Evolutionary conservation across 768 basidiomycete species (phyloP).

Genomic region (Neoboletus magnificus): DNA sequence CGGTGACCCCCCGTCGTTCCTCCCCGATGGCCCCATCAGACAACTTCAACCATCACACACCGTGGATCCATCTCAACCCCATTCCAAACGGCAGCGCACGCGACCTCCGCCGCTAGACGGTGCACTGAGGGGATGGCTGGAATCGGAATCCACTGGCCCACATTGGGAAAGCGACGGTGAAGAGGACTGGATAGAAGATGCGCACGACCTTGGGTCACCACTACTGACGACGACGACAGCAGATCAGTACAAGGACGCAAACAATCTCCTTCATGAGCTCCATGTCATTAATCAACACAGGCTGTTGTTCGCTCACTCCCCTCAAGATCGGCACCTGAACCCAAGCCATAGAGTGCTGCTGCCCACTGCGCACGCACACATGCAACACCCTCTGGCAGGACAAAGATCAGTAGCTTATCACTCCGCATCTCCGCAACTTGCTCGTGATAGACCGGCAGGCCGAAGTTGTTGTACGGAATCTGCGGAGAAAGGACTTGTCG

Average conservation of each 20-base stretch:
- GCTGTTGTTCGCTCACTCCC: conserved; percentile 36
- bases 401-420: background rate
- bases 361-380: background rate
- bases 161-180: conserved; percentile 28
- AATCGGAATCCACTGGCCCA: conserved; percentile 1
- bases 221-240: conserved; percentile 8
- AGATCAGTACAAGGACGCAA: conserved; percentile 55
- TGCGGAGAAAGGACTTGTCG: conserved; percentile 18
- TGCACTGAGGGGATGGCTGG: conserved; percentile 45
- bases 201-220: conserved; percentile 29
- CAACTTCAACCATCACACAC: conserved; percentile 9
- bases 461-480: background rate
- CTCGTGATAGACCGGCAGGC: background rate
- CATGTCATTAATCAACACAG: conserved; percentile 69
- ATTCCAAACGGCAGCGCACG: conserved; percentile 53
- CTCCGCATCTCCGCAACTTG: background rate
- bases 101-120: conserved; percentile 53
- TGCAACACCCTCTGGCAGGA: background rate
- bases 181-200: conserved; percentile 33
- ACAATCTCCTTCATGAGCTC: conserved; percentile 65
- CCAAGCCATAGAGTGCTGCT: background rate
- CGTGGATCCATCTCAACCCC: conserved; percentile 20
- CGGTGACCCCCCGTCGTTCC: conserved; percentile 22
- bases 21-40: conserved; percentile 13
- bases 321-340: conserved; percentile 9